Evolutionary conservation across 2,329 filamentous ascomycete genomes (phyloP), one percentile per base, ranked within the genome.

Genomic region (Colletotrichum spaethianum): DNA sequence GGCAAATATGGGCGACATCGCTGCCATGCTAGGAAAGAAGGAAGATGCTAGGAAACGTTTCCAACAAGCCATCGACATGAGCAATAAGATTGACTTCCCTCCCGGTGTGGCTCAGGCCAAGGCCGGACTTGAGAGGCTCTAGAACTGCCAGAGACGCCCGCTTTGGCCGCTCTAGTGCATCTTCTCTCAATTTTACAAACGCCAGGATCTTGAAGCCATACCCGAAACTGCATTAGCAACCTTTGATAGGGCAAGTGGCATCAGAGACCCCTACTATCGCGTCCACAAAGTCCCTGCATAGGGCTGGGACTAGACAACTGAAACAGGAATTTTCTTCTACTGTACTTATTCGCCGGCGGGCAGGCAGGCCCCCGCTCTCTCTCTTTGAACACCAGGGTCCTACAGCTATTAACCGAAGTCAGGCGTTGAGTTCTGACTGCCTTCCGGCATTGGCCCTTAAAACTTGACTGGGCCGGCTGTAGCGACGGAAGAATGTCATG

Each of bases 1-100:
- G n/a, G 93, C 94, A 81, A 97, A 97, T 79, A 88, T 98, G 64
- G 96, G 92, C 31, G 93, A 97, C 77, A 92, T 98, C 75, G 92
- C 93, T 0, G 91, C 93, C 75, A 92, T 96, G 88, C 83, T 91
- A 72, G 92, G 93, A 1, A 88, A 93, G 76, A 77, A 86, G 1
- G 84, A 84, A 4, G 87, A 93, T 75, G 95, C 96, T 1, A 87
- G 87, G 76, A 87, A 86, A 76, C 89, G 89, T 78, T 98, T 93
- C 78, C 83, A 87, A 65, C 89, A 97, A 79, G 92, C 93, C 12
- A 87, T 90, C 65, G 86, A 86, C 26, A 80, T 96, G 80, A 88
- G 89, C 73, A 85, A 83, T 75, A 85, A 84, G 75, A 79, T 91
- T 55, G 85, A 83, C 0, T 90, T 91, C 72, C 76, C 83, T 0